Percentiles rank a stretch among this genome's conserved stretches.
Conservation (phyloP, 345 rosid genomes). For the Salix caprea region DNA sequence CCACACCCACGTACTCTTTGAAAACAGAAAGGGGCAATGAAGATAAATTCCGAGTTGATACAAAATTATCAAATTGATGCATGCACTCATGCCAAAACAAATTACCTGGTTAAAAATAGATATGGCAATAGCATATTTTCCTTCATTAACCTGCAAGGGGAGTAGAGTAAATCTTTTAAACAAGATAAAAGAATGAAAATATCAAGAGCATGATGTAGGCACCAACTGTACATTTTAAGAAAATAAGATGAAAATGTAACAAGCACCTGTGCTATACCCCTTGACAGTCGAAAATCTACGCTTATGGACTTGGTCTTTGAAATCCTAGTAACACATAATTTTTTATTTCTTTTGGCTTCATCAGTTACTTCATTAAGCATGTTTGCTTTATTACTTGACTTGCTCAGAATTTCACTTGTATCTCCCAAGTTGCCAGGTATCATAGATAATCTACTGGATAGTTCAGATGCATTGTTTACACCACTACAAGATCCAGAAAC, state of each 20-base stretch:
- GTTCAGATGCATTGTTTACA: constrained; percentile 32
- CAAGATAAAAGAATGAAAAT: constrained; percentile 9
- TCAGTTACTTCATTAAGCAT: constrained; percentile 34
- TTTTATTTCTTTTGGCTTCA: constrained; percentile 49
- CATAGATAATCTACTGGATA: constrained; percentile 34
- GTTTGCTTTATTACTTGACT: constrained; percentile 33
- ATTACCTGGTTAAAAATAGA: constrained; percentile 86
- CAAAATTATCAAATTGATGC: constrained; percentile 12
- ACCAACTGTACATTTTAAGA: not conserved
- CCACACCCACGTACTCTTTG: not conserved
- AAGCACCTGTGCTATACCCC: constrained; percentile 93
- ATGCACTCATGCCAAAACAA: constrained; percentile 4
- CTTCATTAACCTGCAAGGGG: constrained; percentile 84
- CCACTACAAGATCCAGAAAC: constrained; percentile 34
- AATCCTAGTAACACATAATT: constrained; percentile 55
- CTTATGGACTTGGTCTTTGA: constrained; percentile 75
- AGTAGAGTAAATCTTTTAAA: constrained; percentile 5
- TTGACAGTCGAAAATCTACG: constrained; percentile 86
- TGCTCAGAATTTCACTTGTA: constrained; percentile 40
- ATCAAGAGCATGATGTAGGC: constrained; percentile 3
- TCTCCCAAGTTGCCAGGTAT: constrained; percentile 36
- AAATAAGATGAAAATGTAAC: not conserved
- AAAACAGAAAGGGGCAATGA: not conserved
- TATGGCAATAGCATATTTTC: constrained; percentile 76
- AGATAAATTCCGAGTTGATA: not conserved